Conservation (phyloP, 495 filamentous ascomycete species). For the Podospora didyma region DNA sequence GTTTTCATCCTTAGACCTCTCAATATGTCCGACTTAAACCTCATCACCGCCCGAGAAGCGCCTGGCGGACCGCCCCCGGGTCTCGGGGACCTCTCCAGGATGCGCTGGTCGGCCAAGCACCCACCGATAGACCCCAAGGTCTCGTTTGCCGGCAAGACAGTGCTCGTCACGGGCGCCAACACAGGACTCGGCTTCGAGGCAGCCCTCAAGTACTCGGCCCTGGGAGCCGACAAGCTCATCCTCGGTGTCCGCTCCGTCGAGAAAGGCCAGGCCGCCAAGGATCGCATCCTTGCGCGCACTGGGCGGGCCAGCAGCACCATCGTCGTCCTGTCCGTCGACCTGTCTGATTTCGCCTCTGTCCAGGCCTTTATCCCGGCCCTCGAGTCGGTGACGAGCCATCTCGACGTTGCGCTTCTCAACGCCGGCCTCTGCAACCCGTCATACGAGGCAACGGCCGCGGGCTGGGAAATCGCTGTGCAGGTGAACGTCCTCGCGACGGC, state of each 20-base stretch:
- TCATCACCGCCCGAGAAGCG: background rate
- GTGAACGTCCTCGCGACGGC: conserved; percentile 47
- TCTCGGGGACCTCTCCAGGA: background rate
- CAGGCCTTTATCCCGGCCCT: conserved; percentile 39
- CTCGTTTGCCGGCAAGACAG: conserved; percentile 29
- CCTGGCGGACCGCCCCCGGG: background rate
- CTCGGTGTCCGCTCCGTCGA: conserved; percentile 15
- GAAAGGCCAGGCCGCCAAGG: conserved; percentile 1
- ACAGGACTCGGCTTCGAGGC: conserved; percentile 48
- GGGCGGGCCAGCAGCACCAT: conserved; percentile 25
- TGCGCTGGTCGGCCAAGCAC: background rate
- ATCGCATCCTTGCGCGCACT: background rate
- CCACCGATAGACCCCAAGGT: background rate
- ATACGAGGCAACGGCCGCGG: conserved; percentile 26
- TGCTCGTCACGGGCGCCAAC: conserved; percentile 54
- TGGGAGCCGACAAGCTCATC: conserved; percentile 4
- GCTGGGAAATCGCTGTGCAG: conserved; percentile 45
- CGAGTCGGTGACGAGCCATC: conserved; percentile 26
- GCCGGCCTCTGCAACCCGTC: conserved; percentile 36
- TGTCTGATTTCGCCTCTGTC: conserved; percentile 43
- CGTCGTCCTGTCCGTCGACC: conserved; percentile 53
- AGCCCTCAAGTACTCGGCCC: conserved; percentile 29
- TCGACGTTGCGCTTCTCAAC: conserved; percentile 54
- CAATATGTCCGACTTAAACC: background rate
- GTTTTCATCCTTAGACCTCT: background rate